Percentiles rank a stretch among this genome's conserved stretches.
These are phyloP conservation scores for Apiotrichum sp. DNA, from an alignment of 1,284 basidiomycete species.

Conservation along the genomic window DNA sequence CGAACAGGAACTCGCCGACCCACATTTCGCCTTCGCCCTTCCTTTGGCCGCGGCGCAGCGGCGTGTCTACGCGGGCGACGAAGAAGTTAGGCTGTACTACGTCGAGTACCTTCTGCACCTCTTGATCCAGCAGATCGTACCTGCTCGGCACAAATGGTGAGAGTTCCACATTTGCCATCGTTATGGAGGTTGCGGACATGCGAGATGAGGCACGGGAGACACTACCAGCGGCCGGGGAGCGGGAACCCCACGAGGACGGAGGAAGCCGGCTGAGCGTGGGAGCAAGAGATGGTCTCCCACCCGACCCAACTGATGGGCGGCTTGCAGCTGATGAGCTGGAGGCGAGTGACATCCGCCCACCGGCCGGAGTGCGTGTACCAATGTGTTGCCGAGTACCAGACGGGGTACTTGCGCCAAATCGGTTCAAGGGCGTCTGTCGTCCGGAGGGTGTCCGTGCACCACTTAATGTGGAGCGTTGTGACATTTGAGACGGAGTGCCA, in stretches of 20 bases:
- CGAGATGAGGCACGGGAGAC: slow-evolving; percentile 25
- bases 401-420: not conserved
- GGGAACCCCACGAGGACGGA: slow-evolving; percentile 31
- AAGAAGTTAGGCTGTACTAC: slow-evolving; percentile 24
- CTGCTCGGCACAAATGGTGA: slow-evolving; percentile 34
- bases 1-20: slow-evolving; percentile 44
- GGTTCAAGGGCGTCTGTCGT: not conserved
- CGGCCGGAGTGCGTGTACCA: not conserved
- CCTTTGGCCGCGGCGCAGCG: slow-evolving; percentile 37
- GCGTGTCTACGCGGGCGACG: slow-evolving; percentile 34
- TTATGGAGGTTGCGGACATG: slow-evolving; percentile 11
- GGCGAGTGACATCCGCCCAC: not conserved
- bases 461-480: slow-evolving; percentile 8
- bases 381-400: not conserved
- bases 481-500: not conserved
- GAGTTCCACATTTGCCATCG: slow-evolving; percentile 6
- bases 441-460: not conserved
- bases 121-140: slow-evolving; percentile 39
- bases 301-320: not conserved
- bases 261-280: slow-evolving; percentile 18
- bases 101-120: slow-evolving; percentile 26
- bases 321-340: not conserved
- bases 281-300: slow-evolving; percentile 1
- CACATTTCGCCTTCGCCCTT: slow-evolving; percentile 35
- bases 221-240: not conserved